Conservation (phyloP, 2,329 filamentous ascomycete species). For the Ustulina deusta region DNA sequence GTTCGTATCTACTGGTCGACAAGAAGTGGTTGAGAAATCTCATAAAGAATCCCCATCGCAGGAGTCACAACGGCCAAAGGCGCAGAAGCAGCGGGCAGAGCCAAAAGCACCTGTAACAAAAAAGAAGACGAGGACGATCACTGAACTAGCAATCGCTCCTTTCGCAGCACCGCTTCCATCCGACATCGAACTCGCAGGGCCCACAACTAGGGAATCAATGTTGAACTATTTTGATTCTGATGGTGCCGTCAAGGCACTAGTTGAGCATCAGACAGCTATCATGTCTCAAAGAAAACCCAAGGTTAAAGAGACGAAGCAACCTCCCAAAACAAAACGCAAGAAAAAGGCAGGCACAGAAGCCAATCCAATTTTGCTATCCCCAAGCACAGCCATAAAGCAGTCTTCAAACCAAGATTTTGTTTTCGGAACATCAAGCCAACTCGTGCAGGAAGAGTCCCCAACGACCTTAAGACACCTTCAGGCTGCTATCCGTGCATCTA, state of each 20-base stretch:
- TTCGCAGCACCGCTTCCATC: constrained; percentile 63
- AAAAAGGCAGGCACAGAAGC: constrained; percentile 55
- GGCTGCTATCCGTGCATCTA: constrained; percentile 70
- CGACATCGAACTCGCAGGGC: constrained; percentile 48
- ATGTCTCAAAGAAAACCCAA: constrained; percentile 51
- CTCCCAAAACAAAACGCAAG: constrained; percentile 50
- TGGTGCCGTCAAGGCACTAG: constrained; percentile 51
- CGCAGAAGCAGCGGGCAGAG: constrained; percentile 49
- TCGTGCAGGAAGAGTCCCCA: constrained; percentile 79
- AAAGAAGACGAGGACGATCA: constrained; percentile 82
- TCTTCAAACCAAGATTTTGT: constrained; percentile 79
- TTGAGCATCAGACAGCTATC: constrained; percentile 51
- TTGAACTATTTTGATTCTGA: constrained; percentile 60
- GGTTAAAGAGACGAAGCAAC: constrained; percentile 54
- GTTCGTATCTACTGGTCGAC: constrained; percentile 55
- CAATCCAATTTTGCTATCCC: constrained; percentile 72
- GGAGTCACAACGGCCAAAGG: constrained; percentile 16
- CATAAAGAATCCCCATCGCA: constrained; percentile 48
- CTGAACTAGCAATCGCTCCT: constrained; percentile 78
- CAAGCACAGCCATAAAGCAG: constrained; percentile 73
- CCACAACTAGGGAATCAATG: constrained; percentile 54
- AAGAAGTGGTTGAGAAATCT: constrained; percentile 41
- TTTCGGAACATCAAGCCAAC: constrained; percentile 88
- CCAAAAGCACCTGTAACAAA: constrained; percentile 66
- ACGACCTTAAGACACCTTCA: constrained; percentile 73